These are phyloP conservation scores for Backusella psychrophila DNA, from an alignment of 192 early-diverging fungal genomes.

Conservation along the genomic window DNA sequence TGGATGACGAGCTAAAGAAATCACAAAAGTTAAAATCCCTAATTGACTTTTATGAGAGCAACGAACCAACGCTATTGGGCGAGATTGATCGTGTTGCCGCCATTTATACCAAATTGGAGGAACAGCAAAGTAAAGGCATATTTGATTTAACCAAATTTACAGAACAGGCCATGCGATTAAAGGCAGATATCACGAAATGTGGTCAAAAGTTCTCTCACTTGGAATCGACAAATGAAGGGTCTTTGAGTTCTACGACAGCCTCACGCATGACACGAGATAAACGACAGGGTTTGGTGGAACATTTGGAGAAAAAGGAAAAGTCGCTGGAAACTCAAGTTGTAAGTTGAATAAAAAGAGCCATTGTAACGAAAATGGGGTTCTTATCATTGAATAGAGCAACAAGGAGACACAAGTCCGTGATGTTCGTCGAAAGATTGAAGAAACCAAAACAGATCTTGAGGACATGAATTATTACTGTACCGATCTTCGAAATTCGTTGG, in stretches of 20 bases:
- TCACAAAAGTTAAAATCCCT: slow-evolving; percentile 4
- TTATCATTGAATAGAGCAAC: slow-evolving; percentile 33
- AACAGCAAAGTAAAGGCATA: slow-evolving; percentile 78
- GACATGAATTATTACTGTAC: slow-evolving; percentile 58
- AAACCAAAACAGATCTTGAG: slow-evolving; percentile 50
- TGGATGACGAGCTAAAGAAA: neutral
- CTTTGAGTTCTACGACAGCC: too few relatives aligned
- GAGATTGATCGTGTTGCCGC: slow-evolving; percentile 67
- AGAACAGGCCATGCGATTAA: slow-evolving; percentile 44
- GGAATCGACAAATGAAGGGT: slow-evolving; percentile 37
- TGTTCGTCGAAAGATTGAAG: slow-evolving; percentile 45
- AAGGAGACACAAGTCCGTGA: slow-evolving; percentile 66
- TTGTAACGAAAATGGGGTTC: neutral
- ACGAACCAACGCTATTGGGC: slow-evolving; percentile 50
- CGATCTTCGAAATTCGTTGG: slow-evolving; percentile 63
- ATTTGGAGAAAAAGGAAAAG: slow-evolving; percentile 80
- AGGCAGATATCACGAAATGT: slow-evolving; percentile 84
- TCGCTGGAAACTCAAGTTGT: slow-evolving; percentile 66
- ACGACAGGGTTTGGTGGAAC: slow-evolving; percentile 82
- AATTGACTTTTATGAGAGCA: slow-evolving; percentile 37
- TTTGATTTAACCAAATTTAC: slow-evolving; percentile 67
- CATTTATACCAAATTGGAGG: slow-evolving; percentile 79
- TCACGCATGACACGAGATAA: slow-evolving; percentile 60
- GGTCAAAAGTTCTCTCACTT: slow-evolving; percentile 80
- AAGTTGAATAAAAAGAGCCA: neutral